A percentile compares a stretch with the other conserved stretches of the same genome.
Conservation (phyloP, 2,329 filamentous ascomycete genomes). For the Neonectria faginata region DNA sequence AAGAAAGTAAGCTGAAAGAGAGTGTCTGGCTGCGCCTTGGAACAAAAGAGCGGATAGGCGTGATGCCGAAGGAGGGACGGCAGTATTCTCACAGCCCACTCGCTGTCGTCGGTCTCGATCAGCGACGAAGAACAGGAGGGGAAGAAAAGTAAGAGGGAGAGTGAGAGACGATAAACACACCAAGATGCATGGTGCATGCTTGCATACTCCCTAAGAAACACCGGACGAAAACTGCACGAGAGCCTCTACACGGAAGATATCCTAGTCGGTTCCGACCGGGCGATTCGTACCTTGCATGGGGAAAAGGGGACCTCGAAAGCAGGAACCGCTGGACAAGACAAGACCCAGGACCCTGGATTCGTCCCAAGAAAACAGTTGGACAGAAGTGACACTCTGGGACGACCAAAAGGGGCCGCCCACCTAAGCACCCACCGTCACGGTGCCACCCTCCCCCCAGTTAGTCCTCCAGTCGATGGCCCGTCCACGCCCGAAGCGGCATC, state of each 20-base stretch:
- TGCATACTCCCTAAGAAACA: constrained; percentile 23
- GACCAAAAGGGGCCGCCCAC: constrained; percentile 7
- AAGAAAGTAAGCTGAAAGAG: constrained; percentile 8
- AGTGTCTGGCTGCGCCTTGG: constrained; percentile 19
- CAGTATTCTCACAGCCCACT: background rate
- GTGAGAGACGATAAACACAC: constrained; percentile 1
- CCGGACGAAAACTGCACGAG: constrained; percentile 4
- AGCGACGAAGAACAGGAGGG: constrained; percentile 12
- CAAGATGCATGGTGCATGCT: constrained; percentile 3
- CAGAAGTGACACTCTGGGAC: background rate
- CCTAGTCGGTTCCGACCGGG: constrained; percentile 8
- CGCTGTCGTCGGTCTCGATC: constrained; percentile 18
- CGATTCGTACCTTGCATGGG: constrained; percentile 21
- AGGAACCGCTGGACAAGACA: too few species aligned
- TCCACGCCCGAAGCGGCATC: constrained; percentile 3
- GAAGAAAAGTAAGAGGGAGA: background rate
- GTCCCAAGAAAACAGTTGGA: background rate
- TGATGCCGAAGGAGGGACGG: constrained; percentile 5
- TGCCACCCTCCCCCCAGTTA: constrained; percentile 1
- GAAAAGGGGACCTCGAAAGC: constrained; percentile 3
- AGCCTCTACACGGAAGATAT: constrained; percentile 2
- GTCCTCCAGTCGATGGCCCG: background rate
- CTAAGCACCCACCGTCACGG: background rate
- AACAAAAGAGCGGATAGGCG: constrained; percentile 2
- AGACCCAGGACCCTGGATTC: background rate